A percentile compares a stretch with the other conserved stretches of the same genome.
These are phyloP conservation scores for Verticillium tricorpus DNA, from an alignment of 2,329 filamentous ascomycete genomes.

Conservation along the genomic window DNA sequence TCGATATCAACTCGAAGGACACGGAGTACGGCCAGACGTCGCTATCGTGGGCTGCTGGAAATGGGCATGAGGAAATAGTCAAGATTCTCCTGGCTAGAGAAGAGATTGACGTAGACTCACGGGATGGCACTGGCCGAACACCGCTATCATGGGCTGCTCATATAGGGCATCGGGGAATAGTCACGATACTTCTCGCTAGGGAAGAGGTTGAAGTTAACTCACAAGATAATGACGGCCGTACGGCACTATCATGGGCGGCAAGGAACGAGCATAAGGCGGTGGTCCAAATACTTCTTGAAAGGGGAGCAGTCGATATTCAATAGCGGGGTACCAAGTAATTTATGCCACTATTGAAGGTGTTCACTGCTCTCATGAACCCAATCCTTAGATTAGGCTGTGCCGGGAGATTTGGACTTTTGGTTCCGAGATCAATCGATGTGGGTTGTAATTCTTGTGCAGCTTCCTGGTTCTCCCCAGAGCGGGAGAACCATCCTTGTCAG, in stretches of 20 bases:
- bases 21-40: constrained; percentile 11
- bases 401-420: too few relatives aligned
- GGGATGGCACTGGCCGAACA: background rate
- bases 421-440: too few relatives aligned
- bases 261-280: constrained; percentile 5
- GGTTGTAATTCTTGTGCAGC: too few relatives aligned
- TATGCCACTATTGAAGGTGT: constrained; percentile 15
- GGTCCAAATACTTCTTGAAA: constrained; percentile 13
- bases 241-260: constrained; percentile 12
- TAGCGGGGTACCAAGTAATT: constrained; percentile 3
- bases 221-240: constrained; percentile 4
- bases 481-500: too few relatives aligned
- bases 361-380: too few relatives aligned
- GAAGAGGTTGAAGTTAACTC: background rate
- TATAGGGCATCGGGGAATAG: background rate
- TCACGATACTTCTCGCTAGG: constrained; percentile 1
- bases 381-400: too few relatives aligned
- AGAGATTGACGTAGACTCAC: background rate
- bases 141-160: background rate
- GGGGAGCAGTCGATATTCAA: constrained; percentile 8
- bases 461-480: too few relatives aligned
- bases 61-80: constrained; percentile 11
- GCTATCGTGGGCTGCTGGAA: constrained; percentile 11
- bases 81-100: constrained; percentile 1
- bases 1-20: too few relatives aligned